Base-by-base conservation (phyloP, 106 monocot species). In the Acorus calamus region DNA sequence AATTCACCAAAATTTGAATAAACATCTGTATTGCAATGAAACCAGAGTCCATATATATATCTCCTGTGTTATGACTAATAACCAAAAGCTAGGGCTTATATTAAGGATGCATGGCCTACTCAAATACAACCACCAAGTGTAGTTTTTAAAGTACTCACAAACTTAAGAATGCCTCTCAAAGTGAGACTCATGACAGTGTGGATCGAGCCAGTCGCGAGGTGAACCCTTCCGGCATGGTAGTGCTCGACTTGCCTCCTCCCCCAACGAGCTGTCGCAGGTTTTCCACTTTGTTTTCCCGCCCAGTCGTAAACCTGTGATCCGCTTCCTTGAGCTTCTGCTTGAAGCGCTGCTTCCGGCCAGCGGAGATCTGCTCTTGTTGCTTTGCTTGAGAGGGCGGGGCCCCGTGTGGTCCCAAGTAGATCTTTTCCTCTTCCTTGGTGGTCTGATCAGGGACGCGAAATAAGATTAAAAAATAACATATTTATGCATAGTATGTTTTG, bases 371-470 rank as follows among this genome's bases (percentile, higher is more conserved):
- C 44, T 80, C 82, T 74, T 77, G 77, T 50, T 77, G 83, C 61
- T 85, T 93, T 4, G 71, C 58, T 69, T 78, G 82, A 53, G 80
- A 77, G 28, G 82, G 86, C 3, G 88, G 87, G 11, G 81, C 86
- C 8, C 93, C 89, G 75, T 93, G 89, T 41, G 93, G 93, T 60
- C 93, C 93, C 57, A 93, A 65, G 61, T 93, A 89, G 8, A 94
- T 81, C 70, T 74, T 81, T 28, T 0, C 28, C 13, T 83, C 71
- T 77, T 79, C 84, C 58, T 83, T 84, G 44, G 72, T 60, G 51
- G 47, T 48, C 84, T 73, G 73, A 63, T 11, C n/a, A 47, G 48
- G 7, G 47, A 6, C 43, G 60, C 3, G 60, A 61, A 4, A 61
- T 42, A 61, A 5, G n/a, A 7, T 44, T 5, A 12, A 5, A 5